Base-by-base conservation (phyloP, 768 basidiomycete species). In the Gloeopeniophorella convolvens region DNA sequence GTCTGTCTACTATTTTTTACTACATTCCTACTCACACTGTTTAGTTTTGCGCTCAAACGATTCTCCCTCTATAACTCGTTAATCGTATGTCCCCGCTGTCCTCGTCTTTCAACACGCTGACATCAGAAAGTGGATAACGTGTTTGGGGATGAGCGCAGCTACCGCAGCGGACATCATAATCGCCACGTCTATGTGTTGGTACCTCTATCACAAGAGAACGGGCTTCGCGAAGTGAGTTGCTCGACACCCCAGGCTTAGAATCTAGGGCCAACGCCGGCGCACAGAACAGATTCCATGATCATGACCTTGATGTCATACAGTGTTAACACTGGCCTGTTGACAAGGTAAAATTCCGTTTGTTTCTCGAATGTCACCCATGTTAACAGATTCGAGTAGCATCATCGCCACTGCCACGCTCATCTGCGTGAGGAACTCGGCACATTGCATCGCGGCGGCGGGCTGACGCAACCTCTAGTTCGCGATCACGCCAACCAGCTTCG, bases 121-220 rank as follows among this genome's bases (percentile, higher is more conserved):
- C 15, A 15, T 18, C 12, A 13, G 11, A 7, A 30, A 70, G 76
- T 77, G 76, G 77, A 69, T 79, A 12, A 73, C 76, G 7, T 72
- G 70, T 55, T 55, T 68, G 21, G 77, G 75, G 1, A 23, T 66
- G 9, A 71, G 73, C 28, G 70, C 72, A 47, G 73, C 74, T 21
- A 72, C 73, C n/a, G 70, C 70, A 13, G 70, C 74, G 9, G 76
- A 78, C 55, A 65, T 75, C 50, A 64, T 76, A 49, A 76, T 78
- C 40, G 77, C 76, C 3, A 50, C 63, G 40, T 64, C 73, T 12
- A 67, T 79, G 46, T 75, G 73, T 57, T 76, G 72, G 54, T 75
- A 71, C 49, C 64, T 79, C 41, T 68, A 66, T n/a, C 68, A 66
- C n/a, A 63, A 65, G 56, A 69, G 72, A 24, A 77, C 76, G n/a